Percentiles rank a stretch among this genome's conserved stretches.
phyloP scores from a whole-genome alignment of 164 flowering plant genomes.

The Vitis vinifera region ASM3070453v1 NC_081823.1:10495001-10495500 shows the following conservation, averaged over 20 bases:
- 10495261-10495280: conserved; percentile 88
- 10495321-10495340: conserved; percentile 58
- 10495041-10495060: neutral
- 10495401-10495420: conserved; percentile 10
- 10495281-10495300: conserved; percentile 91
- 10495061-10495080: neutral
- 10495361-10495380: conserved; percentile 84
- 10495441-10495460: neutral
- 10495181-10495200: too few species aligned
- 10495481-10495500: neutral
- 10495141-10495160: too few species aligned
- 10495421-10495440: conserved; percentile 3
- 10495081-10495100: neutral
- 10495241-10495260: conserved; percentile 85
- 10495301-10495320: conserved; percentile 70
- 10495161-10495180: neutral
- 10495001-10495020: too few species aligned
- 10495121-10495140: neutral
- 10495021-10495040: too few species aligned
- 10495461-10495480: neutral
- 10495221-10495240: conserved; percentile 21
- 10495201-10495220: neutral
- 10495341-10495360: conserved; percentile 71
- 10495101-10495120: neutral
- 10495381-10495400: conserved; percentile 84